Percentiles rank a stretch among this genome's conserved stretches.
These are phyloP conservation scores for Cephalotrichum gorgonifer DNA, from an alignment of 2,329 filamentous ascomycete genomes.

Conservation along the genomic window DNA sequence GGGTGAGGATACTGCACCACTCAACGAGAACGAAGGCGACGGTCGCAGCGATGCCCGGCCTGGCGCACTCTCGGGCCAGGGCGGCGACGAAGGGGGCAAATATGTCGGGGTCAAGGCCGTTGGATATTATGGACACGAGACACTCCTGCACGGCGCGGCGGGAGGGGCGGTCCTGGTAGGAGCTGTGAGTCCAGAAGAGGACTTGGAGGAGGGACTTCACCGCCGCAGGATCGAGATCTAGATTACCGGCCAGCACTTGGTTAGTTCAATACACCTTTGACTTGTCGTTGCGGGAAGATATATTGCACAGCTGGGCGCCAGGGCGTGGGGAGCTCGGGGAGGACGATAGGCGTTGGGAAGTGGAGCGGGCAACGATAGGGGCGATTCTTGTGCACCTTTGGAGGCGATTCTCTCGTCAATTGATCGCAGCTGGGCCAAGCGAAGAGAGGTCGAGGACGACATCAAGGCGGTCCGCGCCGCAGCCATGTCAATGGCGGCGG, in stretches of 20 bases:
- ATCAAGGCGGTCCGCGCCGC: conserved; percentile 39
- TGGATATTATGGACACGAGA: conserved; percentile 55
- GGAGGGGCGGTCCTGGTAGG: conserved; percentile 78
- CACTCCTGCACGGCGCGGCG: conserved; percentile 76
- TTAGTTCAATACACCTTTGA: background rate
- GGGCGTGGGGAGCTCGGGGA: too few relatives aligned
- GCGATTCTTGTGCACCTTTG: conserved; percentile 44
- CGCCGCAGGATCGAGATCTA: conserved; percentile 37
- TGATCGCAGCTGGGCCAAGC: conserved; percentile 42
- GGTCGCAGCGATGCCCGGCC: conserved; percentile 63
- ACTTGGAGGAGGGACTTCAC: conserved; percentile 52
- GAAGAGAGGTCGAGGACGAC: conserved; percentile 50
- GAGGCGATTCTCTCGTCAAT: conserved; percentile 47
- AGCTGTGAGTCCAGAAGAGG: conserved; percentile 78
- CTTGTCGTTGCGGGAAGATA: background rate
- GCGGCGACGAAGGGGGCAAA: conserved; percentile 48
- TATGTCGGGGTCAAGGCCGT: conserved; percentile 40
- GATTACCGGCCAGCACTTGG: background rate
- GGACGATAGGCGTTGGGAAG: too few relatives aligned
- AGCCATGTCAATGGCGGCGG: conserved; percentile 36
- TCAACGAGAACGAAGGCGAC: conserved; percentile 84
- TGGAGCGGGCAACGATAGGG: too few relatives aligned
- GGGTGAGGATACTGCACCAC: conserved; percentile 76
- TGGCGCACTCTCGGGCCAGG: conserved; percentile 63
- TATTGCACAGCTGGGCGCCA: conserved; percentile 5